Conservation (phyloP, 1,284 basidiomycete species). For the Peniophora sp. region DNA sequence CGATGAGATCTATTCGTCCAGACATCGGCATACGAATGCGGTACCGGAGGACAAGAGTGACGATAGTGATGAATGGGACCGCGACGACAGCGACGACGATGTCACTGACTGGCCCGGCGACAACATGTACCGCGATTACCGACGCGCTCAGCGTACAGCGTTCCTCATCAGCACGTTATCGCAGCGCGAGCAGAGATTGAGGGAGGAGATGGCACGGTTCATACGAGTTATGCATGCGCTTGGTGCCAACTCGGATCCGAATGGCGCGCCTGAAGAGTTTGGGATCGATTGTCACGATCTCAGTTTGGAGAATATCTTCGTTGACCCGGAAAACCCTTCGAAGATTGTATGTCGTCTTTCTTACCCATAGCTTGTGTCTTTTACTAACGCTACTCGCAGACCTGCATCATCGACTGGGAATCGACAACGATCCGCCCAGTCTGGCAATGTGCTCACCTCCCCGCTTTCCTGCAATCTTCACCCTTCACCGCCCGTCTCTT, state of each 20-base stretch:
- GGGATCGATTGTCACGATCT: constrained; percentile 72
- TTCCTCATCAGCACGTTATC: constrained; percentile 65
- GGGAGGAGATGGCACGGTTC: constrained; percentile 64
- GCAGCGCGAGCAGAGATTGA: constrained; percentile 51
- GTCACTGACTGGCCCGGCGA: constrained; percentile 63
- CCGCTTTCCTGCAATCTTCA: constrained; percentile 67
- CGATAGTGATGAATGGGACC: constrained; percentile 65
- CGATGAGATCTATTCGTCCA: constrained; percentile 58
- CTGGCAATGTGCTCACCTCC: constrained; percentile 75
- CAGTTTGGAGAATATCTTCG: constrained; percentile 74
- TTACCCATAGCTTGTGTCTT: constrained; percentile 6
- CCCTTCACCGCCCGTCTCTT: constrained; percentile 66
- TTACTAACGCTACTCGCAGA: constrained; percentile 31
- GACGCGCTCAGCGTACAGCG: constrained; percentile 67
- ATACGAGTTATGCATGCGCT: constrained; percentile 56
- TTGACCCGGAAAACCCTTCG: constrained; percentile 57
- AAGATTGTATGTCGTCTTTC: constrained; percentile 49
- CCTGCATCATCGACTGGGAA: constrained; percentile 81
- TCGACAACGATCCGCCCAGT: constrained; percentile 75
- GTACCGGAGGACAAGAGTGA: constrained; percentile 64
- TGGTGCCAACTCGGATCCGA: constrained; percentile 18
- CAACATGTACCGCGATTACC: constrained; percentile 70
- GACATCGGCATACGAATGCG: constrained; percentile 57
- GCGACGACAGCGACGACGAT: constrained; percentile 69
- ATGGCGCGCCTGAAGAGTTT: constrained; percentile 43